Evolutionary conservation across 2,329 filamentous ascomycete species (phyloP).

Genomic region (Cercospora sojina): DNA sequence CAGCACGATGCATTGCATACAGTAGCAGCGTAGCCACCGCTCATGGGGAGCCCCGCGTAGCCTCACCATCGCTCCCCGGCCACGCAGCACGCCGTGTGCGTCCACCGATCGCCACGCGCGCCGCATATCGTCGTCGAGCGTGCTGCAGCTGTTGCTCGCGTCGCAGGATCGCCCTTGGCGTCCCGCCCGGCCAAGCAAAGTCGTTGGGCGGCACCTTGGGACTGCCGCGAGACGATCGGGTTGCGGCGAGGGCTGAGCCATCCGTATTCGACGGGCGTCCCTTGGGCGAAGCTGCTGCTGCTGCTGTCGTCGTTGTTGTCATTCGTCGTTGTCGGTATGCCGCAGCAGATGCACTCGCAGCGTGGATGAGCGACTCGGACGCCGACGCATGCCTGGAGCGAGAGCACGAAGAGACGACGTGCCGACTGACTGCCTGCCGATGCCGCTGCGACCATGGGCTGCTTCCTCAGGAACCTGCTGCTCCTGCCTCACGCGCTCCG

Average conservation of each 20-base stretch:
- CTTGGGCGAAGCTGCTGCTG: neutral
- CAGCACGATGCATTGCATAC: neutral
- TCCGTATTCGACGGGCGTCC: neutral
- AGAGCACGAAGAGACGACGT: neutral
- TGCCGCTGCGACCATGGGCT: constrained; percentile 5
- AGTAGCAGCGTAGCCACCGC: neutral
- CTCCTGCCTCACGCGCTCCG: constrained; percentile 30
- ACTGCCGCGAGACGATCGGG: neutral
- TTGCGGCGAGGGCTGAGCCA: neutral
- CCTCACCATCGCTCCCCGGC: neutral
- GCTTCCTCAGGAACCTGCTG: constrained; percentile 22
- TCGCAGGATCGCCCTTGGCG: neutral
- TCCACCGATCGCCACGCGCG: neutral
- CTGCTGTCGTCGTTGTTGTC: neutral
- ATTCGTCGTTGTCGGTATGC: neutral
- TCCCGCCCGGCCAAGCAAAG: neutral
- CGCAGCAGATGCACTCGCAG: neutral
- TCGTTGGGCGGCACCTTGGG: neutral
- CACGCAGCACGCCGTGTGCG: neutral
- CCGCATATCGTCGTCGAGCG: neutral
- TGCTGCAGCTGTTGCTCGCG: neutral
- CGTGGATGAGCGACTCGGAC: neutral
- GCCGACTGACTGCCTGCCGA: neutral
- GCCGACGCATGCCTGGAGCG: neutral
- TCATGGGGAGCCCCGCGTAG: neutral